Base-by-base conservation (phyloP, 148 eudicot species). In the Heliamphora exappendiculata region DNA sequence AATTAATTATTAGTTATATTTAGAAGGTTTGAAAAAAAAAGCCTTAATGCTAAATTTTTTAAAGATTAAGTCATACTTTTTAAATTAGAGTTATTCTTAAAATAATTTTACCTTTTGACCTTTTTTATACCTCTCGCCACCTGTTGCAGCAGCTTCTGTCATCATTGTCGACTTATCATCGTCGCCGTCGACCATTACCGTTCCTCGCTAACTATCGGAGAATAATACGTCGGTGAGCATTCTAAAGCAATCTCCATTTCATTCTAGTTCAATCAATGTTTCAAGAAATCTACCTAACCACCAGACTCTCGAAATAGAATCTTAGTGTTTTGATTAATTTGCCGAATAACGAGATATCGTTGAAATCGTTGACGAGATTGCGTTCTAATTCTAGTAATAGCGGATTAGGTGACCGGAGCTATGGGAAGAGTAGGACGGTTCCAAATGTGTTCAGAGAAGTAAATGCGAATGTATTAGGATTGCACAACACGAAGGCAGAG, bases 401-500 rank as follows among this genome's bases (percentile, higher is more conserved):
- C n/a, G 78, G 45, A 19, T 20, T 24, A 2, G 70, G 73, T 67
- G 75, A 65, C 0, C 44, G 70, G 54, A 70, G 79, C n/a, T 79
- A 75, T 34, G 57, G 75, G 55, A 83, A 81, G 44, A 66, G 65
- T 0, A 82, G 86, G 75, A 82, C 91, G 1, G 86, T 91, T 6
- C 54, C 87, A 42, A 97, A 96, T 44, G 99, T 96, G 0, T 44
- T 96, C 76, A 91, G 87, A 69, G 99, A 96, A 64, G 26, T 96
- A 55, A 84, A 93, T 53, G 98, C 97, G 0, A 97, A 93, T 81
- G 76, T 96, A n/a, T 20, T 93, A 42, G 99, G 92, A 7, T 31
- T 96, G 64, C 99, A 96, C 65, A 94, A 96, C 78, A 93, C 93
- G 22, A 96, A 93, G 37, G 99, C 99, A 0, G 98, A 93, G 77